Percentiles rank a stretch among this genome's conserved stretches.
Conservation (phyloP, 164 flowering plant genomes). For the Umbilicus rupestris region DNA sequence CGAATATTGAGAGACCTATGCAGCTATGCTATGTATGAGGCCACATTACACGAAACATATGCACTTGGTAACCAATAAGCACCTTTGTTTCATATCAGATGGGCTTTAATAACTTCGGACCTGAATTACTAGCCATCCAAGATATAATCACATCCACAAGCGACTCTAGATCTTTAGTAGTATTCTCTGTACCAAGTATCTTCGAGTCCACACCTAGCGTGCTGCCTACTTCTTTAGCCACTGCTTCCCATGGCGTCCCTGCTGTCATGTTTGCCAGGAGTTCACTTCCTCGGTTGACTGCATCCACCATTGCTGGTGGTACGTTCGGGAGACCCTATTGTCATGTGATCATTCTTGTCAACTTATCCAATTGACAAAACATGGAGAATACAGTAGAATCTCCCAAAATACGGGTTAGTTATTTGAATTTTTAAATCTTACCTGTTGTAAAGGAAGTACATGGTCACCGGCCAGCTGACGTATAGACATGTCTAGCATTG, state of each 20-base stretch:
- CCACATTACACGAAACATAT: too few species aligned
- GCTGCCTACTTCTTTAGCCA: conserved; percentile 71
- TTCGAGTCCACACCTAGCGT: conserved; percentile 54
- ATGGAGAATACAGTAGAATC: not conserved
- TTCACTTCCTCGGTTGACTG: conserved; percentile 83
- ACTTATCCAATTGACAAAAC: not conserved
- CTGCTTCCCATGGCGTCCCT: conserved; percentile 91
- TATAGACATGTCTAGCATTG: conserved; percentile 76
- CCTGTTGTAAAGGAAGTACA: conserved; percentile 85
- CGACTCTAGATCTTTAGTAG: conserved; percentile 55
- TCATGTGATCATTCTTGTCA: not conserved
- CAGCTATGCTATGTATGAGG: too few species aligned
- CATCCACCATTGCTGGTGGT: conserved; percentile 89
- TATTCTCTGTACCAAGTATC: conserved; percentile 32
- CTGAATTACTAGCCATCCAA: conserved; percentile 62
- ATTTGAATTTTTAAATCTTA: conserved; percentile 13
- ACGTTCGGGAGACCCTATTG: conserved; percentile 74
- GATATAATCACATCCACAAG: conserved; percentile 66
- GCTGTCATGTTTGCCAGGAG: conserved; percentile 54
- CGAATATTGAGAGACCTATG: too few species aligned
- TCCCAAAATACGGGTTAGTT: not conserved
- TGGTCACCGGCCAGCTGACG: conserved; percentile 83
- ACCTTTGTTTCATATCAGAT: not conserved
- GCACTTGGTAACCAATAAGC: too few species aligned
- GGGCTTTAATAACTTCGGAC: conserved; percentile 42